Evolutionary conservation across 768 basidiomycete species (phyloP), one percentile per base, ranked within the genome.

Genomic region (Auricularia cornea): DNA sequence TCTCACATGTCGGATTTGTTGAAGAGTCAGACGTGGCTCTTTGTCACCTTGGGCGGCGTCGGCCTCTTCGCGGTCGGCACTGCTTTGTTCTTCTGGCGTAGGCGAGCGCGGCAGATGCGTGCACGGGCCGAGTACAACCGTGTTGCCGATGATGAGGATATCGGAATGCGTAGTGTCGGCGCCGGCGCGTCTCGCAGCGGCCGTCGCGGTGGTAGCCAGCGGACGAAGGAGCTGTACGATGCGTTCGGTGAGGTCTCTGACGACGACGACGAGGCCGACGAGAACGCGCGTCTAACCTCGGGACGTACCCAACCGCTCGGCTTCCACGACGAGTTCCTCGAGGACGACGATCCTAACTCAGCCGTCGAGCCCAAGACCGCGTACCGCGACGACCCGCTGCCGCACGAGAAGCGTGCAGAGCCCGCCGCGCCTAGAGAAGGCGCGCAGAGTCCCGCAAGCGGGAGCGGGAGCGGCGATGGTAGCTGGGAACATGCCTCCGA

Each of bases 171-270:
- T 59, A 72, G 87, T 3, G 73, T 97, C 0, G 73, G 79, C 28
- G 70, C 76, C 3, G 74, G 77, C 31, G 66, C 74, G 14, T 68
- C 72, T 35, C 66, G 69, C 18, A 62, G 66, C 3, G 68, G 80
- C 28, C 77, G 81, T 40, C 67, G 67, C 5, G 63, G 62, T 10
- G 69, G 65, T 44, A 65, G 35, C 35, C 61, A 60, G 12, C 80
- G 87, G 59, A 90, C 94, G 59, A 89, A 89, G 76, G 96, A 98
- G 75, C 72, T 99, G 65, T 98, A 98, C 70, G 94, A 98, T 74
- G 95, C 96, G 20, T 98, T 98, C 75, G 94, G 93, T 38, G 93
- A 94, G 70, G 81, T 87, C 30, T 89, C 88, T 32, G 94, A 92
- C 65, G 89, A 92, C 54, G 89, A 88, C 18, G 87, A 89, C 63